Base-by-base conservation (phyloP, 768 basidiomycete genomes). In the Leccinum longicurvipes region DNA sequence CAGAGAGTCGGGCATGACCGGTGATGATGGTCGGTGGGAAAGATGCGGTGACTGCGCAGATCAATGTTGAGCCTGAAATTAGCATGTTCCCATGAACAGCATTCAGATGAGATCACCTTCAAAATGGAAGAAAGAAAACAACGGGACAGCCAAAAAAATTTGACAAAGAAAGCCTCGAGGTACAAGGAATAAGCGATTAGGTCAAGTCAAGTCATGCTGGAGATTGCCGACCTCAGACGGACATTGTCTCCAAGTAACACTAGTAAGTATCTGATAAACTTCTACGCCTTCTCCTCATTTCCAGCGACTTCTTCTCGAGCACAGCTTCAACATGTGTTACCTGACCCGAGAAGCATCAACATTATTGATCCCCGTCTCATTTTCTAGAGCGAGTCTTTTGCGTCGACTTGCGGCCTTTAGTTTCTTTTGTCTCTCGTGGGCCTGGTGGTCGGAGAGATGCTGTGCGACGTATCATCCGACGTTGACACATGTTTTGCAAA, bases 371-470 rank as follows among this genome's bases (percentile, higher is more conserved):
- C n/a, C n/a, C n/a, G n/a, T n/a, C n/a, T n/a, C n/a, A n/a, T n/a
- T 69, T 57, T 72, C 69, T 19, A 75, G 73, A 29, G 27, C 50
- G 57, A 12, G 52, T 48, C 54, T 59, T 70, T 32, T 61, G 61
- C 32, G 29, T 54, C 0, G 71, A 71, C 47, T 80, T 81, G 29
- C 78, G 70, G 6, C 80, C 79, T 19, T 72, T 76, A 0, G 78
- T 82, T 41, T 72, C 72, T 54, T 76, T 70, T 6, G 71, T 71
- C 49, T 79, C 75, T 11, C 66, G 66, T 6, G 65, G 63, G 14
- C 71, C 73, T 14, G 78, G 76, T 15, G 81, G 80, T 39, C 80
- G 72, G 11, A 82, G 70, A 51, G 71, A 71, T 39, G 45, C 71
- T 73, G n/a, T 19, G 31, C 23, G 24, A 25, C 23, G 9, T 15